These are phyloP conservation scores for Trebouxia gelatinosa DNA, from an alignment of 163 green algal genomes.

Conservation along the genomic window DNA sequence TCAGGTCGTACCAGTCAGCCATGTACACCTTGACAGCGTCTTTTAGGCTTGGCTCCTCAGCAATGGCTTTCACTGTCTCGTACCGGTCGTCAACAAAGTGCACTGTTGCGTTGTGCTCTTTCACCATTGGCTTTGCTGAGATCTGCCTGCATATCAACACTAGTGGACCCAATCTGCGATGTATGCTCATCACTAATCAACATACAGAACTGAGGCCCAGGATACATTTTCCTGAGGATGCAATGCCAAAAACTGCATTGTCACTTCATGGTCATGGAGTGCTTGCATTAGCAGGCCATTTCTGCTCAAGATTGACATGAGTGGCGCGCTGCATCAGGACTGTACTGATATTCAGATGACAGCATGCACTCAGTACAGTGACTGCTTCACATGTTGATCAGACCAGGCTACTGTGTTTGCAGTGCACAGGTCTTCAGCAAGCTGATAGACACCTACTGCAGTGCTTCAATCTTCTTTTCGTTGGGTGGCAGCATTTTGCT, in stretches of 20 bases:
- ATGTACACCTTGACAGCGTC: conserved; percentile 28
- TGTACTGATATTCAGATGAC: too few relatives aligned
- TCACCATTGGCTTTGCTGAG: conserved; percentile 20
- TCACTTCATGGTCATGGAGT: too few relatives aligned
- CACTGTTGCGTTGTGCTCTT: conserved; percentile 29
- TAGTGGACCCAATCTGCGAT: background rate
- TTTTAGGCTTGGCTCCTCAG: conserved; percentile 33
- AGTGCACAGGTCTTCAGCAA: too few relatives aligned
- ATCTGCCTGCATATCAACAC: conserved; percentile 24
- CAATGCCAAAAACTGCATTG: background rate
- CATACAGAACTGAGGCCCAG: background rate
- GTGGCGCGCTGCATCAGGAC: too few relatives aligned
- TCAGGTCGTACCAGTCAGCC: conserved; percentile 40
- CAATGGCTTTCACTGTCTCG: conserved; percentile 49
- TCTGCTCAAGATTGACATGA: too few relatives aligned
- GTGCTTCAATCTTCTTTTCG: conserved; percentile 43
- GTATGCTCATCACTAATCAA: background rate
- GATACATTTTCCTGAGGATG: too few relatives aligned
- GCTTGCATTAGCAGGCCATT: too few relatives aligned
- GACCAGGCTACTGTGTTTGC: too few relatives aligned
- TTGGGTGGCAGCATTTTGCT: conserved; percentile 44
- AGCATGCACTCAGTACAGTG: too few relatives aligned
- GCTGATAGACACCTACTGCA: conserved; percentile 27
- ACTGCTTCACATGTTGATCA: too few relatives aligned
- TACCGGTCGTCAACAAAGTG: conserved; percentile 62